Evolutionary conservation across 257 asterid genomes (phyloP).

Genomic region (Ilex aquifolium): DNA sequence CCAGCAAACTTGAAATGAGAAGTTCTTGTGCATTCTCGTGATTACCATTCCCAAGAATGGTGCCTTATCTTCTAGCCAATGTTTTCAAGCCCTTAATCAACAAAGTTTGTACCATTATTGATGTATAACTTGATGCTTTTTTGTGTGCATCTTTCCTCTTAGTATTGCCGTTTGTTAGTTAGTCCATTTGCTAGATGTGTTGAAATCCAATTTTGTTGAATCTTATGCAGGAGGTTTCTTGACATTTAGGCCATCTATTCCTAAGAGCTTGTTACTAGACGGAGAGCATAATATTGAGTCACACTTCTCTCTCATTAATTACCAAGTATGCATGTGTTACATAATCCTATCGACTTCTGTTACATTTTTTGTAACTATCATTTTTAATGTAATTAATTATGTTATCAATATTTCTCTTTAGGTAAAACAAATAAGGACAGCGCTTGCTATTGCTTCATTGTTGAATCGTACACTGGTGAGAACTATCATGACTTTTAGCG

Average conservation of each 20-base stretch:
- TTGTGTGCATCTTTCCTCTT: not conserved
- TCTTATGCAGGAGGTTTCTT: conserved; percentile 76
- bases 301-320: conserved; percentile 87
- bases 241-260: conserved; percentile 80
- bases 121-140: not conserved
- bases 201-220: conserved; percentile 13
- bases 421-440: conserved; percentile 95
- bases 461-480: conserved; percentile 92
- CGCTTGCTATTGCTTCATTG: conserved; percentile 86
- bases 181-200: not conserved
- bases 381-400: not conserved
- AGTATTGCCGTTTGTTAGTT: not conserved
- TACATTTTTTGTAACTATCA: not conserved
- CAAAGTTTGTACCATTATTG: not conserved
- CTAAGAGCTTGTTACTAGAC: conserved; percentile 83
- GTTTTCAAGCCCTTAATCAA: too few species aligned
- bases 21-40: too few species aligned
- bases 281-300: conserved; percentile 81
- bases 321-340: conserved; percentile 57
- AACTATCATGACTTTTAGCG: conserved; percentile 3
- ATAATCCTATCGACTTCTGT: conserved; percentile 11
- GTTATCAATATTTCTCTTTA: conserved; percentile 27
- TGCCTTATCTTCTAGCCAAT: conserved; percentile 1
- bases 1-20: not conserved
- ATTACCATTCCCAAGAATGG: not conserved